These are phyloP conservation scores for Henningerozyma blattae DNA, from an alignment of 805 yeast species.

Conservation along the genomic window DNA sequence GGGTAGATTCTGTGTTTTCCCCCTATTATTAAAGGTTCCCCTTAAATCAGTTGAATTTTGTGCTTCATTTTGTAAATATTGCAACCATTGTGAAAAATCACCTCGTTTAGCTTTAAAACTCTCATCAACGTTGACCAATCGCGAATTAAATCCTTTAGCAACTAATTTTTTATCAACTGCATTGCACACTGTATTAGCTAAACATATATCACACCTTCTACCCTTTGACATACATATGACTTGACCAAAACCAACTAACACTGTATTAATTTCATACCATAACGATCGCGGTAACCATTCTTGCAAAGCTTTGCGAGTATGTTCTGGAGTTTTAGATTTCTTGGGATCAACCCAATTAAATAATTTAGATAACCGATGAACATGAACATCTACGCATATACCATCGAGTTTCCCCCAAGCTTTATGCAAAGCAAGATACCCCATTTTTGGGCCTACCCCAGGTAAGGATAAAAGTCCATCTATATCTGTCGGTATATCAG, in stretches of 20 bases:
- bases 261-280: constrained; percentile 81
- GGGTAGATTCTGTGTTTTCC: too few relatives aligned
- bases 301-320: constrained; percentile 56
- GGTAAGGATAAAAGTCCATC: constrained; percentile 60
- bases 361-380: constrained; percentile 66
- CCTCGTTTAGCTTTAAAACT: constrained; percentile 29
- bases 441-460: constrained; percentile 97
- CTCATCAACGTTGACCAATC: constrained; percentile 7
- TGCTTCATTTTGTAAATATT: constrained; percentile 10
- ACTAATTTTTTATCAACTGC: constrained; percentile 39
- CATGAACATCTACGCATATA: constrained; percentile 91
- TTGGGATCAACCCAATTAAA: constrained; percentile 61
- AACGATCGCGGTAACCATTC: constrained; percentile 59
- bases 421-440: constrained; percentile 61
- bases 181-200: constrained; percentile 45
- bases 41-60: too few relatives aligned
- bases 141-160: constrained; percentile 11
- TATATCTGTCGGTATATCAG: constrained; percentile 64
- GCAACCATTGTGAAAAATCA: constrained; percentile 29
- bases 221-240: constrained; percentile 67
- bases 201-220: constrained; percentile 61
- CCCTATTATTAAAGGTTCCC: too few relatives aligned
- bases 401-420: constrained; percentile 74
- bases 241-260: constrained; percentile 90
- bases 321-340: constrained; percentile 53